Evolutionary conservation across 371 early-diverging fungal genomes (phyloP), one percentile per base, ranked within the genome.

Genomic region (Zychaea mexicana): DNA sequence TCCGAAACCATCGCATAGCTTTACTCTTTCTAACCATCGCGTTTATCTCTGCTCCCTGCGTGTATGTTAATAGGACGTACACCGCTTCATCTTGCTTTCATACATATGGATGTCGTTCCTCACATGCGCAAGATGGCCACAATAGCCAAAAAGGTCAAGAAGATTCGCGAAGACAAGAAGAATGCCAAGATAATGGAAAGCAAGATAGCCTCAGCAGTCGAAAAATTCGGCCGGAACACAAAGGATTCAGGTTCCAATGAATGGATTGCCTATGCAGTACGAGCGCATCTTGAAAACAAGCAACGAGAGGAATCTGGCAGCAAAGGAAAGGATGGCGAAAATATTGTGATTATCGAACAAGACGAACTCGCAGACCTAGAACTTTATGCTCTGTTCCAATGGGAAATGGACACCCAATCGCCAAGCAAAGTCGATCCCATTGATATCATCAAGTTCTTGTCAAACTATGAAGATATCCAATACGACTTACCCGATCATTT

Each of bases 51-150:
- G n/a, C n/a, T n/a, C n/a, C 22, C 28, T 21, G 3, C 21, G 12
- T 46, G 15, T 45, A 10, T 53, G 62, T 69, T 21, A 28, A 0
- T 52, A 78, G 83, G 85, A 0, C 81, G 89, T 22, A 84, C 85
- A 6, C 81, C 87, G 7, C 67, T 89, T 7, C 87, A 87, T 61
- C 74, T 85, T 28, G 80, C 74, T 0, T 87, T 87, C 56, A 64
- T 73, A 2, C 64, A 74, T 3, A 42, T 74, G 32, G 52, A 74
- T 17, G 32, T 47, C 1, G 79, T 87, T 45, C 86, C 89, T 2
- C 46, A 68, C 6, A 87, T 83, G 70, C 52, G 61, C 5, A 36
- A 65, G 22, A 73, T 82, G 6, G 17, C 30, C 3, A 24, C 54
- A 2, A n/a, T 57, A 1, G 26, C 33, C 15, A 39, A 61, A 30